Base-by-base conservation (phyloP, 2,329 filamentous ascomycete species). In the Talaromyces sp. region DNA sequence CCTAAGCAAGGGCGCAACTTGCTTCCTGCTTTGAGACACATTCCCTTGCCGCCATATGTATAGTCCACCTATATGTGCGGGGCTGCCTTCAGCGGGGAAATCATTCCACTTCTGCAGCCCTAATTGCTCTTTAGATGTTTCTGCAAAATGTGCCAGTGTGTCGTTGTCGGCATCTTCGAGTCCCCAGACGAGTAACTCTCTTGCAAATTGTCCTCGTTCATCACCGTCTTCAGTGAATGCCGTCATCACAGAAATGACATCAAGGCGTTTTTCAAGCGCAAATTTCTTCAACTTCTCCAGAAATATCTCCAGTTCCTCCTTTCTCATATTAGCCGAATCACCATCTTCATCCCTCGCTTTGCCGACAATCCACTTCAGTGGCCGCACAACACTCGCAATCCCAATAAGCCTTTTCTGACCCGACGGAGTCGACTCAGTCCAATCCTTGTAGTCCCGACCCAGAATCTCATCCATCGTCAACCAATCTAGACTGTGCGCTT, bases 361-460 rank as follows among this genome's bases (percentile, higher is more conserved):
- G 21, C 75, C 64, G 25, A 81, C 68, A 58, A 88, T 70, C 73
- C 83, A 88, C 0, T 75, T 73, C 5, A 88, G 73, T 0, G 82
- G 76, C 68, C 84, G 84, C 35, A 88, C 84, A 5, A 85, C 80
- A 25, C 82, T 84, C 67, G 82, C 84, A 60, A 87, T 83, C 2
- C 86, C 86, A 18, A 88, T 75, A 57, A 77, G 81, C 14, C n/a
- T 59, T 9, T 52, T 58, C 9, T 56, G 35, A 5, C 44, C 52
- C 9, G 57, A 9, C 21, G 33, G 11, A 5, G 11, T 58, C 1
- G 16, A 70, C 63, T 82, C 82, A 1, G 76, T 77, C 86, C 86
- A 88, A 58, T 83, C 77, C 72, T 88, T 88, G 69, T 87, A 88
- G 70, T 88, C 86, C 64, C 86, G 84, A 42, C 81, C 79, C 62